Evolutionary conservation across 306 rosid species (phyloP).

Genomic region (Acacia crassicarpa): DNA sequence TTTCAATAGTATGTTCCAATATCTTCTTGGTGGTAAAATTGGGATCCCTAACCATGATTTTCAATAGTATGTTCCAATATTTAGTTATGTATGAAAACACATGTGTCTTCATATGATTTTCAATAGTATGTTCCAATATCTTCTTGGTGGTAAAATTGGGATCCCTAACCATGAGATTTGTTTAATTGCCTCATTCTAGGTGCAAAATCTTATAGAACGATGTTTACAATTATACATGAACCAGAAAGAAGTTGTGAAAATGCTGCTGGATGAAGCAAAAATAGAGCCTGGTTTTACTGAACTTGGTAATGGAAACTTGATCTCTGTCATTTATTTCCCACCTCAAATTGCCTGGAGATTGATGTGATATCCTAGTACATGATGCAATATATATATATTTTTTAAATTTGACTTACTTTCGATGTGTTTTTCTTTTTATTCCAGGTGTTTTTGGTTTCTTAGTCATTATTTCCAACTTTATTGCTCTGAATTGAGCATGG

Average conservation of each 20-base stretch:
- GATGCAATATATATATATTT: neutral
- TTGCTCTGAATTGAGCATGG: neutral
- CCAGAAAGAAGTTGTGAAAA: constrained; percentile 78
- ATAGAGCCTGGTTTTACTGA: constrained; percentile 95
- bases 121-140: neutral
- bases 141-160: neutral
- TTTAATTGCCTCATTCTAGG: constrained; percentile 48
- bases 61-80: no score
- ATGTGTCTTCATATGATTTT: neutral
- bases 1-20: neutral
- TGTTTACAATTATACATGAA: constrained; percentile 92
- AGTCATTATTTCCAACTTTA: neutral
- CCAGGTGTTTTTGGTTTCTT: neutral
- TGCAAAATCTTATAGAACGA: constrained; percentile 87
- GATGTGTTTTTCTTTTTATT: neutral
- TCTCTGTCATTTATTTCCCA: neutral
- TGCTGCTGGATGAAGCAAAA: constrained; percentile 69
- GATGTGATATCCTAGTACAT: neutral
- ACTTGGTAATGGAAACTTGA: constrained; percentile 54
- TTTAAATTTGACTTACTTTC: neutral
- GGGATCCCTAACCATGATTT: neutral
- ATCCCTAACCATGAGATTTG: constrained; percentile 5
- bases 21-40: neutral
- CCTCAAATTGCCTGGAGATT: neutral
- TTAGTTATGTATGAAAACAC: neutral